phyloP scores from a whole-genome alignment of 257 asterid species.

The Nemophila menziesii region DNA sequence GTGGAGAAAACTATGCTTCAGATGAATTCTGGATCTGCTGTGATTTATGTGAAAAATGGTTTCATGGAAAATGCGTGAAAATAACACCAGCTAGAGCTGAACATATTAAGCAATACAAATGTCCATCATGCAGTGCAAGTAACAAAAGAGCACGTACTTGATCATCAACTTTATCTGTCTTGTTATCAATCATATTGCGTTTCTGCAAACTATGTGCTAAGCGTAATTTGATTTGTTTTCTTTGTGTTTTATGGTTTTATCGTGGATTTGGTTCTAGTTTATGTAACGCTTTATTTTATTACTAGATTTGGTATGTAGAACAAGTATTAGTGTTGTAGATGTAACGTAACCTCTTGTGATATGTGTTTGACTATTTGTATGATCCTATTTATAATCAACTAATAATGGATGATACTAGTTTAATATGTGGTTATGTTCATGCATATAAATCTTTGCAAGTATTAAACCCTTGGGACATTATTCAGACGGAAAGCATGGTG shows the following conservation, averaged over 20 bases:
- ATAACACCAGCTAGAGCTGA: constrained; percentile 80
- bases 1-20: constrained; percentile 46
- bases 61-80: constrained; percentile 78
- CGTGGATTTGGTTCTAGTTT: not conserved
- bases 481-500: too few species aligned
- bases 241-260: not conserved
- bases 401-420: not conserved
- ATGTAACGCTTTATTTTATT: not conserved
- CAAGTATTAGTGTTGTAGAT: not conserved
- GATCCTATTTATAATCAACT: not conserved
- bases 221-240: not conserved
- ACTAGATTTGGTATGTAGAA: not conserved
- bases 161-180: constrained; percentile 1
- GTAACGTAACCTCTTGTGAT: not conserved
- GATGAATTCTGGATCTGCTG: constrained; percentile 80
- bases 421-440: not conserved
- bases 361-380: not conserved
- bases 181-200: not conserved
- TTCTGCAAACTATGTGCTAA: not conserved
- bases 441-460: too few species aligned
- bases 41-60: constrained; percentile 70
- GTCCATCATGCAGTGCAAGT: constrained; percentile 57
- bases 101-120: constrained; percentile 71
- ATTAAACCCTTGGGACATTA: too few species aligned
- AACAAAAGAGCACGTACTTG: constrained; percentile 53